phyloP scores from a whole-genome alignment of 2,329 filamentous ascomycete species.

The Colletotrichum magnum region DNA sequence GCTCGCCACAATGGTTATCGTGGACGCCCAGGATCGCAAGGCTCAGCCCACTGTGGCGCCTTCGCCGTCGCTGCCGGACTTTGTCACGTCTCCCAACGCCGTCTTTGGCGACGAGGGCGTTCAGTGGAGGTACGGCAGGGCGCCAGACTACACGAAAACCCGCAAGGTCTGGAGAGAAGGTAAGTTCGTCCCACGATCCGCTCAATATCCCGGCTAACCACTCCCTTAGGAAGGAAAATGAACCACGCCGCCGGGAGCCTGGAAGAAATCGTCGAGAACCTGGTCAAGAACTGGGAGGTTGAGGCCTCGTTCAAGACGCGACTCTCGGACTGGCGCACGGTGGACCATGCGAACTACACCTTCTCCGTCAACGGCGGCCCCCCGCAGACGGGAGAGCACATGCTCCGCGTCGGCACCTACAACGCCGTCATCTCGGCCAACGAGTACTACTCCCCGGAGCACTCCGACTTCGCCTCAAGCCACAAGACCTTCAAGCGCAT shows the following conservation, averaged over 20 bases:
- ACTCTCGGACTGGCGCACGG: conserved; percentile 75
- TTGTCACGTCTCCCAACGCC: conserved; percentile 34
- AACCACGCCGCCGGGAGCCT: conserved; percentile 70
- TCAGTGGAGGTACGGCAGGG: conserved; percentile 34
- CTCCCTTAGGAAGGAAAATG: conserved; percentile 65
- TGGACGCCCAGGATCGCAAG: conserved; percentile 24
- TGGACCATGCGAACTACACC: conserved; percentile 71
- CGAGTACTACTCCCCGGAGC: conserved; percentile 74
- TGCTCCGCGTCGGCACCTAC: conserved; percentile 78
- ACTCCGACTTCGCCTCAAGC: conserved; percentile 73
- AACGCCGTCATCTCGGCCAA: conserved; percentile 76
- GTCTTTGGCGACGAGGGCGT: conserved; percentile 33
- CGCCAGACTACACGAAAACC: conserved; percentile 75
- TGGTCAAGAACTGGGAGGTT: conserved; percentile 82
- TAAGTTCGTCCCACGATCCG: conserved; percentile 52
- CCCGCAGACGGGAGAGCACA: conserved; percentile 71
- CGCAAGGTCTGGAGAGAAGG: conserved; percentile 71
- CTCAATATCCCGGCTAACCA: background rate
- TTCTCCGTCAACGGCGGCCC: conserved; percentile 75
- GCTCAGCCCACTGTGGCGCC: background rate
- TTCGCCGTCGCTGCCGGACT: conserved; percentile 22
- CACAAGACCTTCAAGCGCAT: conserved; percentile 81
- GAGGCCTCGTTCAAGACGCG: conserved; percentile 77
- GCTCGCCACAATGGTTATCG: conserved; percentile 27
- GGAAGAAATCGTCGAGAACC: conserved; percentile 74